Conservation (phyloP, 306 rosid species). For the Oemleria cerasiformis region DNA sequence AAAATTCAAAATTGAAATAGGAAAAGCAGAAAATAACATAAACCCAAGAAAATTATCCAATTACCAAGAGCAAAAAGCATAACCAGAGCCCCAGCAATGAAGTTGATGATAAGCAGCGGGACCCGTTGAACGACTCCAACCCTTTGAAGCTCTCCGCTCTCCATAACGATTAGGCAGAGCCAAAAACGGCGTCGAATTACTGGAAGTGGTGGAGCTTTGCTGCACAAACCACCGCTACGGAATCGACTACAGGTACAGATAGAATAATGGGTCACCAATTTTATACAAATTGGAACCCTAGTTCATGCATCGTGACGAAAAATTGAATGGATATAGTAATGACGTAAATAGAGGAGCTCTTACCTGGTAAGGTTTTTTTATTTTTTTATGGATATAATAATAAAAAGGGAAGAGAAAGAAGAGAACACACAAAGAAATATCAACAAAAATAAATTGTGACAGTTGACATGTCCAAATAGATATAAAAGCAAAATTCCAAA, state of each 20-base stretch:
- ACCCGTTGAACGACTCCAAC: constrained; percentile 20
- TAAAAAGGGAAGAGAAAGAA: too few species aligned
- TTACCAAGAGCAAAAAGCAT: constrained; percentile 27
- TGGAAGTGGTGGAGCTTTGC: background rate
- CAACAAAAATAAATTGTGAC: too few species aligned
- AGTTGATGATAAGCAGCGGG: constrained; percentile 19
- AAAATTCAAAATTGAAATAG: background rate
- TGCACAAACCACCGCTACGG: background rate
- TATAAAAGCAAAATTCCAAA: too few species aligned
- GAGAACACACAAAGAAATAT: too few species aligned
- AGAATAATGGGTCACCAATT: background rate
- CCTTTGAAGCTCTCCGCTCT: constrained; percentile 13
- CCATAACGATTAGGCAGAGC: constrained; percentile 18
- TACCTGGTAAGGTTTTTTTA: too few species aligned
- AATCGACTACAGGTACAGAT: background rate
- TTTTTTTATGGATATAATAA: too few species aligned
- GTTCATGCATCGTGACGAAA: background rate
- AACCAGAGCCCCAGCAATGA: constrained; percentile 25
- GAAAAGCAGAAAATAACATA: background rate
- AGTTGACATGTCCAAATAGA: too few species aligned
- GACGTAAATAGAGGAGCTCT: background rate
- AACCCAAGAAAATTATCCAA: background rate
- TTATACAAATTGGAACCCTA: background rate
- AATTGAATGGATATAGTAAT: background rate
- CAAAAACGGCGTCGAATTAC: background rate